phyloP scores from a whole-genome alignment of 306 rosid genomes.

The Vigna trinervia region DNA sequence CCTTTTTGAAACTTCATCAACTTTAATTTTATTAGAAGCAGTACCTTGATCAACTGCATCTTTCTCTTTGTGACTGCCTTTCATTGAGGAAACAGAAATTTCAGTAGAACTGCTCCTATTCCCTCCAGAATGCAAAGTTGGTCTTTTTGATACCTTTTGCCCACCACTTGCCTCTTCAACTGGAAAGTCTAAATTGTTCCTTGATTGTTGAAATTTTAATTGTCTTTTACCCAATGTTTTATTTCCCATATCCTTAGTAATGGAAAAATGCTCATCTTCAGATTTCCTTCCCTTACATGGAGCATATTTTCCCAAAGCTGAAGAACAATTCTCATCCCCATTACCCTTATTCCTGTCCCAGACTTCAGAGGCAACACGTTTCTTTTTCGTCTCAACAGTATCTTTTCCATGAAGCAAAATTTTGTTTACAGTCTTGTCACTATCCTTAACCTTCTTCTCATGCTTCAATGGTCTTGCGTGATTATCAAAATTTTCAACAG shows the following conservation, averaged over 20 bases:
- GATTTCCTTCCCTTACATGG: slow-evolving; percentile 37
- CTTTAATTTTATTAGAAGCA: slow-evolving; percentile 49
- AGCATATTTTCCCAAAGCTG: slow-evolving; percentile 45
- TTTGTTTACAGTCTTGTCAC: slow-evolving; percentile 41
- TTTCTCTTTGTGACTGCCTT: slow-evolving; percentile 49
- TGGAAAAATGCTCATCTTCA: slow-evolving; percentile 45
- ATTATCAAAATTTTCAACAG: slow-evolving; percentile 48
- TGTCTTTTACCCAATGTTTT: slow-evolving; percentile 54
- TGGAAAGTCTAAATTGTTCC: slow-evolving; percentile 43
- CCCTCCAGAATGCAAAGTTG: slow-evolving; percentile 48
- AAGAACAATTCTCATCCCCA: slow-evolving; percentile 42
- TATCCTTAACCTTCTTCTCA: slow-evolving; percentile 52
- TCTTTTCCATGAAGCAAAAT: slow-evolving; percentile 43
- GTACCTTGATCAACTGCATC: slow-evolving; percentile 50
- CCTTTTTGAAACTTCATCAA: slow-evolving; percentile 76
- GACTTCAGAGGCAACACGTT: slow-evolving; percentile 43
- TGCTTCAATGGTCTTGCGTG: slow-evolving; percentile 45
- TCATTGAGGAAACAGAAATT: slow-evolving; percentile 51
- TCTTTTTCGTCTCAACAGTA: slow-evolving; percentile 52
- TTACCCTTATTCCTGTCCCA: slow-evolving; percentile 46
- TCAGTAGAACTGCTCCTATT: slow-evolving; percentile 48
- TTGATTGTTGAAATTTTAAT: slow-evolving; percentile 48
- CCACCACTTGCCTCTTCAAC: slow-evolving; percentile 49
- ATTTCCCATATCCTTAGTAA: slow-evolving; percentile 37
- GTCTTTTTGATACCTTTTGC: slow-evolving; percentile 46